Evolutionary conservation across 306 rosid genomes (phyloP).

Genomic region (Biancaea sappan): DNA sequence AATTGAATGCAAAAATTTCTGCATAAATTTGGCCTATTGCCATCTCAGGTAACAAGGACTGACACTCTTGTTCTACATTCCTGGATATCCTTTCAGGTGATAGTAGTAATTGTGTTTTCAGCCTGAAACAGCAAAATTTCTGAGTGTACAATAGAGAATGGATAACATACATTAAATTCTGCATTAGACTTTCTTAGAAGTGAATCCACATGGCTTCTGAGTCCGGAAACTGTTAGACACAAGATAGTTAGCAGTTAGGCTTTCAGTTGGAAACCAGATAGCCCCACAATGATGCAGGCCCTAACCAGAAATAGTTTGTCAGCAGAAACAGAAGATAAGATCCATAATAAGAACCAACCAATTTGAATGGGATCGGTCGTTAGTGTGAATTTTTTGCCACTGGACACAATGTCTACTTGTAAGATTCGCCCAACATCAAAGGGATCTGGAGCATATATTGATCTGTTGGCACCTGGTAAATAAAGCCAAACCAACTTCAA

Average conservation of each 20-base stretch:
- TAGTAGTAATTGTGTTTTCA: slow-evolving; percentile 3
- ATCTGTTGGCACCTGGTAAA: slow-evolving; percentile 68
- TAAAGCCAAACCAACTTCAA: slow-evolving; percentile 35
- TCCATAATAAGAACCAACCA: slow-evolving; percentile 58
- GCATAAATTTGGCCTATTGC: not conserved
- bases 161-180: slow-evolving; percentile 77
- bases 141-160: slow-evolving; percentile 19
- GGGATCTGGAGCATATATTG: slow-evolving; percentile 88
- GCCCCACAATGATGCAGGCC: not conserved
- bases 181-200: slow-evolving; percentile 78
- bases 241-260: slow-evolving; percentile 38
- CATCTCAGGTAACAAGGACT: no score
- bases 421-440: slow-evolving; percentile 85
- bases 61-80: no score
- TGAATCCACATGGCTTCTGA: slow-evolving; percentile 67
- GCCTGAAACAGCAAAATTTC: slow-evolving; percentile 6
- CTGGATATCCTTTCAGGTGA: slow-evolving; percentile 3
- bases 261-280: slow-evolving; percentile 9
- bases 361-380: slow-evolving; percentile 77
- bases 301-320: slow-evolving; percentile 6
- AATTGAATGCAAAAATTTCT: not conserved
- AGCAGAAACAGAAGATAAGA: not conserved
- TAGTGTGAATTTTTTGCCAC: slow-evolving; percentile 63
- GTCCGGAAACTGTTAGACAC: slow-evolving; percentile 68
- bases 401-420: slow-evolving; percentile 70